A percentile compares a stretch with the other conserved stretches of the same genome.
Conservation (phyloP, 2,329 filamentous ascomycete genomes). For the Alternaria metachromatica region DNA sequence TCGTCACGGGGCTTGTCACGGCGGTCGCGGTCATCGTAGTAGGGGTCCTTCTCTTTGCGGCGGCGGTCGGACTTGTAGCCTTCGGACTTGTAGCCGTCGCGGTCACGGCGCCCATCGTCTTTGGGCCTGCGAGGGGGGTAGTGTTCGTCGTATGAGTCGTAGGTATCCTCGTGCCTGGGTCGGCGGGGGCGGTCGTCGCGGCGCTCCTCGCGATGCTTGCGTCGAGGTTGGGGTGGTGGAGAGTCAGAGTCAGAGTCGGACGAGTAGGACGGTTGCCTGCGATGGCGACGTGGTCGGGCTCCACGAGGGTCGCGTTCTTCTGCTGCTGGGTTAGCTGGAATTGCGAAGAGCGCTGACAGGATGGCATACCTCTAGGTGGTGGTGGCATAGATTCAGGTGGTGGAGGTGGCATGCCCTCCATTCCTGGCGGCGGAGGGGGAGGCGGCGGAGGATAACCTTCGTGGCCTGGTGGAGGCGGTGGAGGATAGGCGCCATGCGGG, state of each 20-base stretch:
- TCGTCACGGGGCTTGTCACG: constrained; percentile 23
- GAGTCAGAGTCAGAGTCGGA: constrained; percentile 26
- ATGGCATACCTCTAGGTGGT: constrained; percentile 12
- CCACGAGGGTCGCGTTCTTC: constrained; percentile 8
- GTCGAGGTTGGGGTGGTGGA: constrained; percentile 30
- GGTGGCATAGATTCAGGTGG: constrained; percentile 1
- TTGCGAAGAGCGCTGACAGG: background rate
- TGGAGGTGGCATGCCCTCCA: background rate
- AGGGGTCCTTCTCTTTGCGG: constrained; percentile 2
- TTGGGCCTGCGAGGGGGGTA: constrained; percentile 23
- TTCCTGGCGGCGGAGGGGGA: background rate
- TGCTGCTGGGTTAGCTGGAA: background rate
- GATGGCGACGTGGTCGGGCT: constrained; percentile 20
- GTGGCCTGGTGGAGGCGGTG: constrained; percentile 14
- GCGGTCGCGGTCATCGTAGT: constrained; percentile 25
- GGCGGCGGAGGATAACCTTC: background rate
- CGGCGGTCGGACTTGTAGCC: constrained; percentile 20
- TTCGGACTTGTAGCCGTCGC: constrained; percentile 34
- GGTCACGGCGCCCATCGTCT: constrained; percentile 19
- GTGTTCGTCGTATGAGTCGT: constrained; percentile 39
- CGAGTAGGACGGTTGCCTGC: constrained; percentile 24
- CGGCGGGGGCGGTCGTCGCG: constrained; percentile 28
- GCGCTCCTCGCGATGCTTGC: constrained; percentile 27
- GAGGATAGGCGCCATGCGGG: constrained; percentile 1
- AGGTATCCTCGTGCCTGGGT: constrained; percentile 22